phyloP scores from a whole-genome alignment of 1,284 basidiomycete species.

The Ceraceosorus bombacis region DNA sequence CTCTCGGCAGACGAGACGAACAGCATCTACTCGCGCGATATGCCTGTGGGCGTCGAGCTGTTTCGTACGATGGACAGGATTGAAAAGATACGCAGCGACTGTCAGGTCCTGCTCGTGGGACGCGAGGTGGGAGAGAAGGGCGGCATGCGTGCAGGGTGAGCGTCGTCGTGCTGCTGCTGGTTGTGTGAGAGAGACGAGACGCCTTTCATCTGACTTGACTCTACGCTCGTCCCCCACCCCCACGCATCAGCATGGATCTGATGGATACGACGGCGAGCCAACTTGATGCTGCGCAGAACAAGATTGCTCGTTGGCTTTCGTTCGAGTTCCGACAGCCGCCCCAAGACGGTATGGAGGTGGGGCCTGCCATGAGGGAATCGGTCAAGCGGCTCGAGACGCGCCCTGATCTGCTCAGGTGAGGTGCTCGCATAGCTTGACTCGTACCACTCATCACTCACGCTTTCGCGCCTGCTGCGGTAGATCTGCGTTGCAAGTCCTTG shows the following conservation, averaged over 20 bases:
- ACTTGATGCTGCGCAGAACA: constrained; percentile 81
- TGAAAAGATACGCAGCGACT: constrained; percentile 72
- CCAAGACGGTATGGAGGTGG: constrained; percentile 62
- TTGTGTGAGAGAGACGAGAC: too few relatives aligned
- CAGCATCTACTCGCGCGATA: constrained; percentile 67
- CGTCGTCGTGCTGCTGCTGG: too few relatives aligned
- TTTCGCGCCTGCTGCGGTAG: not conserved
- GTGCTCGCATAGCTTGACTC: not conserved
- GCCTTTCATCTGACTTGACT: too few relatives aligned
- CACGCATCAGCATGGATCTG: constrained; percentile 55
- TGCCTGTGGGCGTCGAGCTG: constrained; percentile 64
- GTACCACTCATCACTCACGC: not conserved
- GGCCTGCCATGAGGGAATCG: constrained; percentile 63
- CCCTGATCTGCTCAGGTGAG: constrained; percentile 29
- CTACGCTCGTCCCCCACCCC: too few relatives aligned
- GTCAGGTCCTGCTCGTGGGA: constrained; percentile 76
- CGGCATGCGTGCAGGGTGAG: constrained; percentile 18
- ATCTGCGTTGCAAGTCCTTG: constrained; percentile 62
- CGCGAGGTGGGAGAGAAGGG: constrained; percentile 55
- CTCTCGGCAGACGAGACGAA: constrained; percentile 66
- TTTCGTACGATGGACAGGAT: constrained; percentile 82
- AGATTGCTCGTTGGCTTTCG: constrained; percentile 75
- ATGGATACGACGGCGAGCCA: constrained; percentile 71
- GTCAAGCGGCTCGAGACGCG: constrained; percentile 65
- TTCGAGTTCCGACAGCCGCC: constrained; percentile 68